Evolutionary conservation across 169 alveolate genomes (phyloP).

Genomic region (Plasmodium fragile): DNA sequence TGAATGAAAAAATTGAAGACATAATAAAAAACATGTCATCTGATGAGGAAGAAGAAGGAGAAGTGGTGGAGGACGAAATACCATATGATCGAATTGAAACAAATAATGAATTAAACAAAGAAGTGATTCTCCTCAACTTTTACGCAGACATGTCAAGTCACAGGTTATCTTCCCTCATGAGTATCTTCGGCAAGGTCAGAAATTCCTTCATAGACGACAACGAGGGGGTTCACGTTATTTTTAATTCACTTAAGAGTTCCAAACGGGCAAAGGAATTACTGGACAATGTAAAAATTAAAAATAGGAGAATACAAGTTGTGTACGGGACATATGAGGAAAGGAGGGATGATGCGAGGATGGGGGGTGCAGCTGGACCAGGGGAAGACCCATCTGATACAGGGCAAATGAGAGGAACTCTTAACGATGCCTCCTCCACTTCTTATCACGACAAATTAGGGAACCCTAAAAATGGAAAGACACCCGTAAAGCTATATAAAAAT

Average conservation of each 20-base stretch:
- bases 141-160: conserved; percentile 31
- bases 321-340: conserved; percentile 11
- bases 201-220: conserved; percentile 26
- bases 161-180: conserved; percentile 2
- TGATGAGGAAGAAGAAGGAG: conserved; percentile 74
- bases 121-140: conserved; percentile 31
- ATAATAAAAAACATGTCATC: conserved; percentile 31
- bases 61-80: conserved; percentile 71
- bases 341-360: background rate
- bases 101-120: conserved; percentile 30
- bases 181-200: conserved; percentile 31
- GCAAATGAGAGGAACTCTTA: background rate
- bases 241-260: conserved; percentile 14
- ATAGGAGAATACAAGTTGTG: conserved; percentile 54
- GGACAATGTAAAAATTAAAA: conserved; percentile 49
- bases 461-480: background rate
- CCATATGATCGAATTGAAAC: conserved; percentile 67
- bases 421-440: background rate
- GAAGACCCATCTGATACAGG: background rate
- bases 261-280: conserved; percentile 39
- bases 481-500: conserved; percentile 43
- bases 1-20: conserved; percentile 18
- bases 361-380: background rate
- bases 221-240: conserved; percentile 39
- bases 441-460: background rate